Evolutionary conservation across 106 monocot species (phyloP).

Genomic region (Xerophyta viscosa): DNA sequence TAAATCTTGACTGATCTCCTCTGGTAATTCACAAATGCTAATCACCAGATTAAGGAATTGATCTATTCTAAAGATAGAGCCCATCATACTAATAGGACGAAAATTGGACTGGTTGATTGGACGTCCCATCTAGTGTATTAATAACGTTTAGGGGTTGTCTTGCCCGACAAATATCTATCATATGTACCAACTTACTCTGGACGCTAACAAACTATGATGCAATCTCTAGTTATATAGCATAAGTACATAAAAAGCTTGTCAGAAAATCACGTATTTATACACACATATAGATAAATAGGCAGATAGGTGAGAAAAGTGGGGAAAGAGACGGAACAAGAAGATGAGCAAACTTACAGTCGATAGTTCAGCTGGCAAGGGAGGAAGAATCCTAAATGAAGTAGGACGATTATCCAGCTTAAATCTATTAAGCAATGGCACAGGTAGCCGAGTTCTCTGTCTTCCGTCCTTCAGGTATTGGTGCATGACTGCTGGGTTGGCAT

Average conservation of each 20-base stretch:
- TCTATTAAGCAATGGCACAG: slow-evolving; percentile 25
- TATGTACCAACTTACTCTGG: too few relatives aligned
- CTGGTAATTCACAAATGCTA: too few relatives aligned
- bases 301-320: not conserved
- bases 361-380: slow-evolving; percentile 70
- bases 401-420: slow-evolving; percentile 73
- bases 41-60: too few relatives aligned
- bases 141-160: too few relatives aligned
- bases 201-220: not conserved
- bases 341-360: slow-evolving; percentile 51
- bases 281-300: not conserved
- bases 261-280: too few relatives aligned
- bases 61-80: too few relatives aligned
- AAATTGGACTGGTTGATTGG: too few relatives aligned
- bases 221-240: not conserved
- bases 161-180: too few relatives aligned
- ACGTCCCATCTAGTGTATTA: too few relatives aligned
- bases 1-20: too few relatives aligned
- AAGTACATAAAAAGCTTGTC: not conserved
- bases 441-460: slow-evolving; percentile 16
- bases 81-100: too few relatives aligned
- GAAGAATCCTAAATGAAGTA: slow-evolving; percentile 75
- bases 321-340: not conserved
- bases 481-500: slow-evolving; percentile 3
- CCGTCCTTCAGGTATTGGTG: slow-evolving; percentile 24